Evolutionary conservation across 768 basidiomycete species (phyloP), one percentile per base, ranked within the genome.

Genomic region (Trametes maxima): DNA sequence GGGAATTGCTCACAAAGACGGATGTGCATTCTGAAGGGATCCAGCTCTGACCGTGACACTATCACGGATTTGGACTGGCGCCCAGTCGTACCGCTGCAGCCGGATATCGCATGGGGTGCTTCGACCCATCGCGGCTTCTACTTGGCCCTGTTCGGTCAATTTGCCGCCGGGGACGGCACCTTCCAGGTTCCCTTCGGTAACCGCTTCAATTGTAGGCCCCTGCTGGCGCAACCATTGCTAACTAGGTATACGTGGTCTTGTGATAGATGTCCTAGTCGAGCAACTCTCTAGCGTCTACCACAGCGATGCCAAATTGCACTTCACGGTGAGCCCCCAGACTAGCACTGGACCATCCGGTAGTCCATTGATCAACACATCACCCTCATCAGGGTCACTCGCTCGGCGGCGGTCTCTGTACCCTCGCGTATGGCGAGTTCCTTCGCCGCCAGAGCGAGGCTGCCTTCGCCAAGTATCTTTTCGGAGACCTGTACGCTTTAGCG

Each of bases 371-470:
- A n/a, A 25, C 19, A 8, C 12, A 17, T 39, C 14, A 35, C 39
- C 12, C 14, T 10, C 14, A n/a, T 33, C 39, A 60, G 59, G 59
- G 59, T 36, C 59, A 60, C 28, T 60, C 59, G 6, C 53, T 60
- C 25, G 59, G 59, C 43, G 59, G 46, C 5, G 59, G 40, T 2
- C 51, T 36, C 37, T 60, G 53, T 40, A 54, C 53, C 11, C 45
- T 60, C 16, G 44, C 59, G 11, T 60, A 54, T 24, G 59, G 44
- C 33, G 59, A 60, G 39, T 60, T 60, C 59, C 53, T 60, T 21
- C 52, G 59, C 16, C 59, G 45, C 16, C 45, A 54, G 35, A 13
- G n/a, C 45, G 40, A 47, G 13, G 11, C 19, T 10, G 16, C 8
- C 1, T 57, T 57, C 56, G 4, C 22, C 3, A 13, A 21, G 5